phyloP scores from a whole-genome alignment of 2,329 filamentous ascomycete genomes.

The Nothophoma quercina region DNA sequence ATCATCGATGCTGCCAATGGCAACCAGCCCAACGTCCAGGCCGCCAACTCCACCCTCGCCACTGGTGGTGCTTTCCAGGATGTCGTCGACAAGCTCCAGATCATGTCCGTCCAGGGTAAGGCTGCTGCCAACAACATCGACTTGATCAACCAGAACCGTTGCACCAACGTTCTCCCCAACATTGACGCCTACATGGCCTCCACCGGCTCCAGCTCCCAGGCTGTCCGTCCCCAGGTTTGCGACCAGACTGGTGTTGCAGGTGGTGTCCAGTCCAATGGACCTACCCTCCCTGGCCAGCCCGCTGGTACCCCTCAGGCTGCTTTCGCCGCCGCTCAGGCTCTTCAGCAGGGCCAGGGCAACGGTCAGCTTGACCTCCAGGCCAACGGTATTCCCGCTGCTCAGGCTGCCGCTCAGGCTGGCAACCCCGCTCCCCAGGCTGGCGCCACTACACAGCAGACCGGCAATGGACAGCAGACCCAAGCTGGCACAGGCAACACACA shows the following conservation, averaged over 20 bases:
- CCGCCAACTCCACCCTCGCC: conserved; percentile 48
- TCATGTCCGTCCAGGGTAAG: conserved; percentile 45
- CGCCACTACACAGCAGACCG: conserved; percentile 10
- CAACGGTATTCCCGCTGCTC: conserved; percentile 19
- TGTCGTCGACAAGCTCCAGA: conserved; percentile 49
- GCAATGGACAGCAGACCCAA: conserved; percentile 1
- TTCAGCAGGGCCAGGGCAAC: conserved; percentile 40
- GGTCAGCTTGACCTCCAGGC: conserved; percentile 34
- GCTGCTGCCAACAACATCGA: conserved; percentile 44
- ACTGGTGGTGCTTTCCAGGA: conserved; percentile 49
- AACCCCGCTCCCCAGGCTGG: conserved; percentile 4
- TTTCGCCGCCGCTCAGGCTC: conserved; percentile 38
- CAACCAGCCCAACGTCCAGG: conserved; percentile 37
- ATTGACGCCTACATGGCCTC: conserved; percentile 49
- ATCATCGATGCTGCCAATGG: conserved; percentile 43
- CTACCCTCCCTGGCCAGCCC: conserved; percentile 38
- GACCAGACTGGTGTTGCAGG: conserved; percentile 45
- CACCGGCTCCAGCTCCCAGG: conserved; percentile 39
- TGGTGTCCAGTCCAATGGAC: conserved; percentile 40
- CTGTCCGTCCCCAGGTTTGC: conserved; percentile 42
- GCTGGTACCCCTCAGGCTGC: conserved; percentile 43
- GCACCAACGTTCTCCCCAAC: conserved; percentile 47
- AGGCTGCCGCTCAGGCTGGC: conserved; percentile 18
- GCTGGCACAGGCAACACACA: not conserved
- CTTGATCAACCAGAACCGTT: conserved; percentile 49